Evolutionary conservation across 1,284 basidiomycete species (phyloP).

Genomic region (Hemileia vastatrix): DNA sequence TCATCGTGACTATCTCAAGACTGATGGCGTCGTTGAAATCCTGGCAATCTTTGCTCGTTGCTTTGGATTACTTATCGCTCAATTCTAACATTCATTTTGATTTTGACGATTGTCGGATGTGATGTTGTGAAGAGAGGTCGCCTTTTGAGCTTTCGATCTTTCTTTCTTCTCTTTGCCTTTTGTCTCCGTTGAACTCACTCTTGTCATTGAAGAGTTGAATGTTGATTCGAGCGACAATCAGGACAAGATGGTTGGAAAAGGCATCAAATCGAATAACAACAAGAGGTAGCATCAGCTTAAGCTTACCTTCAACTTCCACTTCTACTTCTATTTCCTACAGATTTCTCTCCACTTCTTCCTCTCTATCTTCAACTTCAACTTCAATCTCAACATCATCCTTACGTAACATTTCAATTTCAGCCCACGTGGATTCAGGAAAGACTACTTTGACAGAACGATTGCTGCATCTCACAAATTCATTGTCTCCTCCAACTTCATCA

Average conservation of each 20-base stretch:
- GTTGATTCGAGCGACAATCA: neutral
- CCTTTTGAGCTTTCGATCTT: neutral
- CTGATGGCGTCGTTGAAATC: too few relatives aligned
- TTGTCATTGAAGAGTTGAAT: neutral
- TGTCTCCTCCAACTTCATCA: too few relatives aligned
- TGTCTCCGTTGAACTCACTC: neutral
- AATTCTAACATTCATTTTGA: too few relatives aligned
- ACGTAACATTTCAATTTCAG: slow-evolving; percentile 34
- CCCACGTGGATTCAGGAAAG: slow-evolving; percentile 64
- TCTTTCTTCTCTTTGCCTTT: neutral
- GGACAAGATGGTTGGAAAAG: neutral
- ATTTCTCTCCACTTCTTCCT: slow-evolving; percentile 53
- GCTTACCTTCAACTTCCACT: neutral
- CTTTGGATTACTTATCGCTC: too few relatives aligned
- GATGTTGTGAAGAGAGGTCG: too few relatives aligned
- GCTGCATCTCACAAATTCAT: slow-evolving; percentile 62
- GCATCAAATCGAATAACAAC: neutral
- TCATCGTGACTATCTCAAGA: too few relatives aligned
- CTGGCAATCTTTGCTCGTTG: too few relatives aligned
- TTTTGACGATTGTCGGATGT: too few relatives aligned
- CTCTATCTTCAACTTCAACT: slow-evolving; percentile 12
- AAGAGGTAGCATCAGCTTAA: neutral
- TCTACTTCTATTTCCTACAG: too few relatives aligned
- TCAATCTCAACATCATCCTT: too few relatives aligned
- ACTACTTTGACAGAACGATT: slow-evolving; percentile 83